Evolutionary conservation across 345 rosid species (phyloP), one percentile per base, ranked within the genome.

Genomic region (Odontarrhena argentea): DNA sequence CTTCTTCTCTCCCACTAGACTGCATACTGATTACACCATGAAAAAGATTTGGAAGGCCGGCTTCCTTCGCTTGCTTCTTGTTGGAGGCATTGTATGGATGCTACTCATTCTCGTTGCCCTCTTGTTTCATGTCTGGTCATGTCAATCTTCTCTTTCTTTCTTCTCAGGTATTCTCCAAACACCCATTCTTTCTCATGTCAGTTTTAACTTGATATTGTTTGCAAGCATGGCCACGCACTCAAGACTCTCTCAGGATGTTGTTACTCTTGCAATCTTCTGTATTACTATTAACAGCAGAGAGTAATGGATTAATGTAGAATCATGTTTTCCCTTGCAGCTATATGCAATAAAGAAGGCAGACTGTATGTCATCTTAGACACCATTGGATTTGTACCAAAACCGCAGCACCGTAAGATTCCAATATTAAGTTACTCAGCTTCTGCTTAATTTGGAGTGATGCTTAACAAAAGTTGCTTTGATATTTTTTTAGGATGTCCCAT

Each of bases 31-130:
- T 44, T 82, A 70, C 73, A 72, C 91, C 0, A 45, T 82, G 67
- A 88, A 69, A 63, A 75, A 45, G 4, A 54, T 85, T 32, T 87
- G 96, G 86, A 94, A 88, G 74, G 74, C 75, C 2, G 97, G 99
- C 25, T 87, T 94, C 76, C 24, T 87, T 50, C 83, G 88, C 13
- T 77, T 94, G 82, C 82, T 88, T 76, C 81, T 91, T 32, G 91
- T 91, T 1, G 97, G 75, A 0, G 96, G 88, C 82, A 85, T 94
- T 40, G 55, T 82, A 30, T 94, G 92, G 99, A 87, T 89, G 96
- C 63, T 94, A 7, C 90, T 91, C 55, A 87, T 94, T 72, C 88
- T 94, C 47, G 8, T 79, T 68, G 91, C 78, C 1, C 65, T 85
- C 22, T 62, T 89, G 38, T 82, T 94, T 76, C 99, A 88, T 63